Base-by-base conservation (phyloP, 441 rosid species). In the Aleurites moluccanus region DNA sequence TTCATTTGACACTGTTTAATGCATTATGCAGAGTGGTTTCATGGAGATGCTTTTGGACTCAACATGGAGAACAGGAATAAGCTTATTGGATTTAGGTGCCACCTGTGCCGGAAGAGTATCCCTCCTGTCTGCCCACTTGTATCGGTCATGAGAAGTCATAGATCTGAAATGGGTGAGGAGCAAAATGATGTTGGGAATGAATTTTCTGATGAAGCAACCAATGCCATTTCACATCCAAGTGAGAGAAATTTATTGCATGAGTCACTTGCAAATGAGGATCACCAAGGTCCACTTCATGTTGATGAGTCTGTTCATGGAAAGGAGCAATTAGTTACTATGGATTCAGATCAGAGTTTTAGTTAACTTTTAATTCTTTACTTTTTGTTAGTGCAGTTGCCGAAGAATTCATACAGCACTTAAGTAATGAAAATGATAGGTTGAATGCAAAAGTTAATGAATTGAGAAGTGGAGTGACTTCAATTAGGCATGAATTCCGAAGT, bases 1-100 rank as follows among this genome's bases (percentile, higher is more conserved):
- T 60, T 65, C 57, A 6, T 38, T 73, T 79, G 42, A 23, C 56
- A 60, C 40, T 35, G 21, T 73, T 76, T 33, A 47, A 57, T 78
- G 44, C 28, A 30, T 84, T 67, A 60, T 89, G 90, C 91, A 96
- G 98, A 86, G 65, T 96, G 98, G 98, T 96, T 82, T 83, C 99
- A 96, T 79, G 99, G 94, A 75, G 92, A 89, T 81, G 96, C 99
- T 69, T 92, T 82, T 76, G 98, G 98, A 73, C 91, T 96, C 28
- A 76, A 80, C 69, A 82, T 44, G 27, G 84, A 83, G 82, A 93
- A 86, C 76, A 80, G 81, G 65, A 79, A 69, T 72, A 86, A 75
- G 83, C 85, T 96, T 65, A 88, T 88, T 73, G 99, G 98, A 69
- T 96, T 96, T 79, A 84, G 92, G 84, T 96, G 99, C 82, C 92